phyloP scores from a whole-genome alignment of 768 basidiomycete species.

The Leucocoprinus birnbaumii region DNA sequence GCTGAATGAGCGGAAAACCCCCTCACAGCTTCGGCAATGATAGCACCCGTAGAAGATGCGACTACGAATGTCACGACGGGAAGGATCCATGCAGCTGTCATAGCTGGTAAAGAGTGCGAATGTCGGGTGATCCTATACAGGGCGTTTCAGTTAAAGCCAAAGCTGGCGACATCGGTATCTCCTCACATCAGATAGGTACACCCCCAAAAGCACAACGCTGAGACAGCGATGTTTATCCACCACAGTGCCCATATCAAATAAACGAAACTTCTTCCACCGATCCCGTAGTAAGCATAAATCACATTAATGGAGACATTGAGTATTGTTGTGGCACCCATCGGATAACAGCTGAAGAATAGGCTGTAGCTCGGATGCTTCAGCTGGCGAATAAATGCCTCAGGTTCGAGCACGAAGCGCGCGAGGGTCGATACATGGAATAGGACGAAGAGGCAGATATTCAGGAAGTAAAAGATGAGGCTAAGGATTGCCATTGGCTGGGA shows the following conservation, averaged over 20 bases:
- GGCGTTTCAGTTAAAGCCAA: background rate
- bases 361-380: slow-evolving; percentile 43
- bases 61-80: slow-evolving; percentile 76
- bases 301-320: slow-evolving; percentile 47
- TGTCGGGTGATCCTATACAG: slow-evolving; percentile 51
- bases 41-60: slow-evolving; percentile 62
- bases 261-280: slow-evolving; percentile 52
- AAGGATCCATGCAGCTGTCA: slow-evolving; percentile 70
- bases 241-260: slow-evolving; percentile 61
- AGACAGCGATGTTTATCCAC: slow-evolving; percentile 63
- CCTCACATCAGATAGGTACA: slow-evolving; percentile 67
- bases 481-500: slow-evolving; percentile 36
- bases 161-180: background rate
- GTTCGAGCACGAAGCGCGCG: slow-evolving; percentile 52
- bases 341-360: slow-evolving; percentile 43
- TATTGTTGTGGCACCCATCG: slow-evolving; percentile 62
- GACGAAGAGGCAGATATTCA: slow-evolving; percentile 55
- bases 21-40: slow-evolving; percentile 49
- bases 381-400: slow-evolving; percentile 38
- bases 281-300: slow-evolving; percentile 38
- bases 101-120: slow-evolving; percentile 47
- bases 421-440: slow-evolving; percentile 42
- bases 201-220: slow-evolving; percentile 57
- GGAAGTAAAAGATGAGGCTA: slow-evolving; percentile 49
- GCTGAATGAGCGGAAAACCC: slow-evolving; percentile 44